Conservation (phyloP, 2,329 filamentous ascomycete genomes). For the Zymoseptoria passerinii region DNA sequence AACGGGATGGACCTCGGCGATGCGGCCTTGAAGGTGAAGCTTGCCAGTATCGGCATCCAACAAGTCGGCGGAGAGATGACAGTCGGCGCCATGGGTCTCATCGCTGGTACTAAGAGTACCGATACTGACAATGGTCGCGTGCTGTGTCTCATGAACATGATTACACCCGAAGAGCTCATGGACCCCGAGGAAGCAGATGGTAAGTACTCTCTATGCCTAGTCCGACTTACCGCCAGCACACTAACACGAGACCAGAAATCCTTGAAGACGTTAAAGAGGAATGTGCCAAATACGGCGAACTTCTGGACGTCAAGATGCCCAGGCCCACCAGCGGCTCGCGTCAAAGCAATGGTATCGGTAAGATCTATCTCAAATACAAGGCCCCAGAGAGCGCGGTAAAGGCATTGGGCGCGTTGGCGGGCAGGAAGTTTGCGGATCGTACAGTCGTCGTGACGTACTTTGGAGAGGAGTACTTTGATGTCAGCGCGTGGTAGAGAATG, state of each 20-base stretch:
- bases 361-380: conserved; percentile 96
- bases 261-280: conserved; percentile 90
- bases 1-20: conserved; percentile 92
- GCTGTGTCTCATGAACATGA: conserved; percentile 94
- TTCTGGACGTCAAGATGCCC: conserved; percentile 87
- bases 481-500: conserved; percentile 64
- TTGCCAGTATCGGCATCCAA: conserved; percentile 88
- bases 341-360: conserved; percentile 83
- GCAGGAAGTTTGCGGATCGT: conserved; percentile 89
- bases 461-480: conserved; percentile 95
- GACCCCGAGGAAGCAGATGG: conserved; percentile 94
- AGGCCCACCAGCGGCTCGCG: conserved; percentile 74
- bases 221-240: neutral
- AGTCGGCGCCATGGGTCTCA: conserved; percentile 95
- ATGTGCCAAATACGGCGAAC: conserved; percentile 78
- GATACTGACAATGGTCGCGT: conserved; percentile 75
- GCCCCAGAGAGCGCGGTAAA: conserved; percentile 67
- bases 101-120: conserved; percentile 73
- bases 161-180: conserved; percentile 88
- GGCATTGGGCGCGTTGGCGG: conserved; percentile 81
- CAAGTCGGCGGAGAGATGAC: conserved; percentile 93
- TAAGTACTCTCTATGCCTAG: conserved; percentile 35
- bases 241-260: conserved; percentile 61
- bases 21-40: conserved; percentile 71
- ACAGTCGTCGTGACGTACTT: conserved; percentile 97